Evolutionary conservation across 208 protist species (phyloP).

Genomic region (Leishmania tarentolae): DNA sequence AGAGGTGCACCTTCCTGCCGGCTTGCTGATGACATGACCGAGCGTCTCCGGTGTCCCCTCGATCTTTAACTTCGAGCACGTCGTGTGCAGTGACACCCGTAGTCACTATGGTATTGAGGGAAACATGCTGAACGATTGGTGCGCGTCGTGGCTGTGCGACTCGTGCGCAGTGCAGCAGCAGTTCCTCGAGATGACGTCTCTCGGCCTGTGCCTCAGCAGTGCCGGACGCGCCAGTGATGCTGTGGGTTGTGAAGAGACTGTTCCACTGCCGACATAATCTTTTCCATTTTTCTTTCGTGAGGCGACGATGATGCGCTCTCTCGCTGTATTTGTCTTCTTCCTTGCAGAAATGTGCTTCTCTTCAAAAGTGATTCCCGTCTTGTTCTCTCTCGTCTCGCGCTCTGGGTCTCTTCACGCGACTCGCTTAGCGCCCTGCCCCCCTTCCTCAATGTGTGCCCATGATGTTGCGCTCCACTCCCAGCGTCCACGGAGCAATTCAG

Average conservation of each 20-base stretch:
- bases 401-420: neutral
- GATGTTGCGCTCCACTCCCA: neutral
- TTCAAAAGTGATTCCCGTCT: neutral
- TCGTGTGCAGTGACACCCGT: constrained; percentile 20
- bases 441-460: no score
- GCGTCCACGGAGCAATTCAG: neutral
- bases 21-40: constrained; percentile 3
- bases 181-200: constrained; percentile 58
- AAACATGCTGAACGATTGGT: constrained; percentile 16
- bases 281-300: neutral
- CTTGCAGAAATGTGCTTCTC: neutral
- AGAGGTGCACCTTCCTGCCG: constrained; percentile 23
- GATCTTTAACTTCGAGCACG: constrained; percentile 12
- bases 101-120: constrained; percentile 35
- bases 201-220: constrained; percentile 45
- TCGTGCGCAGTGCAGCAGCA: constrained; percentile 53
- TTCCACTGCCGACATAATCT: neutral
- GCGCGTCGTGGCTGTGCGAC: constrained; percentile 34
- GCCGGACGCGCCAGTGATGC: constrained; percentile 31
- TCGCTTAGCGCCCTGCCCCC: no score
- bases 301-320: neutral
- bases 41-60: constrained; percentile 2
- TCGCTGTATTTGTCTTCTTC: neutral
- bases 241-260: neutral
- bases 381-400: neutral